These are phyloP conservation scores for Phaeoacremonium minimum DNA, from an alignment of 2,329 filamentous ascomycete species.

Conservation along the genomic window DNA sequence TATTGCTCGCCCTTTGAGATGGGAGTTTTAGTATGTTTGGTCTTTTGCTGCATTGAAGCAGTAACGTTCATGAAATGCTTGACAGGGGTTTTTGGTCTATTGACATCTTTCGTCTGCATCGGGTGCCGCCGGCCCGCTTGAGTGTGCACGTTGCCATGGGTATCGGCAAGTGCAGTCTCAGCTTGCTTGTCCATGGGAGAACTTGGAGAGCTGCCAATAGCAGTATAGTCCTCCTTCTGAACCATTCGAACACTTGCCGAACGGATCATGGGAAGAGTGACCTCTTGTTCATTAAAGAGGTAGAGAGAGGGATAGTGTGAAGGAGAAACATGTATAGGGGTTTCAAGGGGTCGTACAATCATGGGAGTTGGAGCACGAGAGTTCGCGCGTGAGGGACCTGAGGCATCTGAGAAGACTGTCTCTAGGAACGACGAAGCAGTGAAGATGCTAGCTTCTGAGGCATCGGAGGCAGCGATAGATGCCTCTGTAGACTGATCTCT, in stretches of 20 bases:
- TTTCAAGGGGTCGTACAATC: constrained; percentile 51
- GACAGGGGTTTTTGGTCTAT: constrained; percentile 17
- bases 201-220: too few relatives aligned
- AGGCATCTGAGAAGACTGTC: constrained; percentile 64
- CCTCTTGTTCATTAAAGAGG: constrained; percentile 2
- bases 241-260: constrained; percentile 43
- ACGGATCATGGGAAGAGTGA: constrained; percentile 17
- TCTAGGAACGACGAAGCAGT: constrained; percentile 76
- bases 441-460: constrained; percentile 75
- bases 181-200: constrained; percentile 1
- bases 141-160: constrained; percentile 4
- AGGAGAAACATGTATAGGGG: constrained; percentile 31
- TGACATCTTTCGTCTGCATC: constrained; percentile 4
- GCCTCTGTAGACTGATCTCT: constrained; percentile 60
- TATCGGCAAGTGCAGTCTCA: constrained; percentile 2
- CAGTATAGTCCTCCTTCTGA: constrained; percentile 17
- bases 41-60: constrained; percentile 38
- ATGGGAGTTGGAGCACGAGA: constrained; percentile 68
- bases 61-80: constrained; percentile 41
- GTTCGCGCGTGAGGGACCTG: constrained; percentile 50
- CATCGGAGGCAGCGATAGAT: constrained; percentile 71
- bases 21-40: constrained; percentile 36
- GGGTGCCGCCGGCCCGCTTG: constrained; percentile 1
- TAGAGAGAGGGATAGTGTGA: constrained; percentile 22
- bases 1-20: constrained; percentile 42